Percentiles rank a stretch among this genome's conserved stretches.
Evolutionary conservation across 306 rosid species (phyloP).

Genomic region (Pueraria montana): DNA sequence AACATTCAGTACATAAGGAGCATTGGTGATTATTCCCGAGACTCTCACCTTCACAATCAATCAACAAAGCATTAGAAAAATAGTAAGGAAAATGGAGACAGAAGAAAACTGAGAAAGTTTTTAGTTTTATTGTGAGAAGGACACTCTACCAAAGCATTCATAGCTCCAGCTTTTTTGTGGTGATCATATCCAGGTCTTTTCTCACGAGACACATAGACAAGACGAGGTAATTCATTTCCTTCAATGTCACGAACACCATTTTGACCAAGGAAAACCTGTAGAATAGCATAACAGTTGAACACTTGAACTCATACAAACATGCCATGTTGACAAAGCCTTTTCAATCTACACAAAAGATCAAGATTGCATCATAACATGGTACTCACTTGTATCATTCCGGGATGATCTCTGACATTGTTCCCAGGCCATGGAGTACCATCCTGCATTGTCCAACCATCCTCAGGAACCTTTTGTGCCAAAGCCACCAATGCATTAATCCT

Average conservation of each 20-base stretch:
- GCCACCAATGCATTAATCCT: slow-evolving; percentile 85
- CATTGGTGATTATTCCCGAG: slow-evolving; percentile 89
- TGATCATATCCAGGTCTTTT: slow-evolving; percentile 95
- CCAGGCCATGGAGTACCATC: slow-evolving; percentile 99
- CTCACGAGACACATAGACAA: slow-evolving; percentile 95
- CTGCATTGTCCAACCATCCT: slow-evolving; percentile 99
- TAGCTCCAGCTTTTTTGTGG: slow-evolving; percentile 97
- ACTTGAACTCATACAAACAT: background rate
- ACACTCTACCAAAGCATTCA: slow-evolving; percentile 80
- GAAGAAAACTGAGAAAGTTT: background rate
- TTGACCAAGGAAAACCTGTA: slow-evolving; percentile 93
- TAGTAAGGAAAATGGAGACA: slow-evolving; percentile 17
- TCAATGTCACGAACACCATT: slow-evolving; percentile 85
- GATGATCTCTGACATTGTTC: slow-evolving; percentile 90
- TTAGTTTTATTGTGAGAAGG: slow-evolving; percentile 16
- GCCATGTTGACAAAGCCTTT: slow-evolving; percentile 1
- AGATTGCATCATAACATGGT: background rate
- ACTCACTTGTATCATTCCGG: slow-evolving; percentile 95
- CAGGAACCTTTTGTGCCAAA: slow-evolving; percentile 89
- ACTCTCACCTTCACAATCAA: slow-evolving; percentile 73
- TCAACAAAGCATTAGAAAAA: slow-evolving; percentile 12
- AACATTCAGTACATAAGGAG: slow-evolving; percentile 87
- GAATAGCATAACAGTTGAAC: slow-evolving; percentile 31
- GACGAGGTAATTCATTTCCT: slow-evolving; percentile 85
- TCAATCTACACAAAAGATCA: background rate